Evolutionary conservation across 2,329 filamentous ascomycete genomes (phyloP), one percentile per base, ranked within the genome.

Genomic region (Botrytis fabae): DNA sequence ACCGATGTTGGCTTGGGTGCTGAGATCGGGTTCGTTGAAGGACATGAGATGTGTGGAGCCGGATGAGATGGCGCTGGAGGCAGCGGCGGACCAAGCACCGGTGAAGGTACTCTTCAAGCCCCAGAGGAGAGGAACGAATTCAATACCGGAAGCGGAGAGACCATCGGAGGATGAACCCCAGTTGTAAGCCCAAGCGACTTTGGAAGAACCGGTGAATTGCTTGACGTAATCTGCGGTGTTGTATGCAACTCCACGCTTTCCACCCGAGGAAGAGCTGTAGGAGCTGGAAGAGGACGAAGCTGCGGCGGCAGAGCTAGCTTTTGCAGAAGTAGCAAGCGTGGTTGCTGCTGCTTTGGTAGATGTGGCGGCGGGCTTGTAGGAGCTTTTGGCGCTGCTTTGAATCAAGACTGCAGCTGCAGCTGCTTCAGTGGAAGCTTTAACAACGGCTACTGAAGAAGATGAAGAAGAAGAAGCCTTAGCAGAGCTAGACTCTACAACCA

Each of bases 11-110:
- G 89, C 83, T 83, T 93, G 90, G n/a, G 80, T 80, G 20, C 77
- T 76, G 75, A 86, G 85, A 81, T 93, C 91, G 63, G 89, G 89
- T 85, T 93, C 91, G 85, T 93, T 93, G 87, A 92, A 92, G 81
- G 86, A 85, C 79, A 93, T 85, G 72, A 93, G 81, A 77, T 86
- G 84, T 75, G 84, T 86, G 76, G 86, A 83, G 72, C 90, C 91
- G 20, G 80, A 80, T 69, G 81, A 77, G 75, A 92, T 86, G 75
- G 88, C 87, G 25, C 81, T 79, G 70, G 85, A 80, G 63, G 86
- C 89, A 75, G 86, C 85, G 22, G 74, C 63, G 46, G 79, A 77
- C 89, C 90, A 93, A 78, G 79, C 80, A 71, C 77, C 72, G 72
- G 85, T 85, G 80, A 87, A 71, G 12, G 28, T 44, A n/a, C 54